phyloP scores from a whole-genome alignment of 2,329 filamentous ascomycete genomes.

The Phialophora tarda region DNA sequence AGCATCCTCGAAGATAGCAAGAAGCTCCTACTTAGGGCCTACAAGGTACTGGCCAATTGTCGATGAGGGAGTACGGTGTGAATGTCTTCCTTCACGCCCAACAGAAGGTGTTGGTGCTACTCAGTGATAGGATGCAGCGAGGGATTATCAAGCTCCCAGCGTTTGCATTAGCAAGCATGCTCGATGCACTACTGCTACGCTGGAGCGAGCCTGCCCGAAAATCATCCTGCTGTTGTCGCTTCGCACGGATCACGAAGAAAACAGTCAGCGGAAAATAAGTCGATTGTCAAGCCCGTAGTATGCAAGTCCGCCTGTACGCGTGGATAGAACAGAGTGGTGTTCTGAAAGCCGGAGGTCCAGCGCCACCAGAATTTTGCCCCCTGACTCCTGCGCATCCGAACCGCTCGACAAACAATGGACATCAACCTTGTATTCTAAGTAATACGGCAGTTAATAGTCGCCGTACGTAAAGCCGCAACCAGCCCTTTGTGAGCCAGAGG shows the following conservation, averaged over 20 bases:
- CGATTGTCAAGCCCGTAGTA: background rate
- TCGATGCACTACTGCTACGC: background rate
- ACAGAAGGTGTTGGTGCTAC: background rate
- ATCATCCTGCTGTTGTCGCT: background rate
- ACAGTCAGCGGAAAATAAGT: background rate
- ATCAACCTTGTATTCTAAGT: background rate
- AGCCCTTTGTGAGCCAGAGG: background rate
- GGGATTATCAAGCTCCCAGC: slow-evolving; percentile 6
- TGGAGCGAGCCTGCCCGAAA: background rate
- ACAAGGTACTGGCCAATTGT: background rate
- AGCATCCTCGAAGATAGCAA: background rate
- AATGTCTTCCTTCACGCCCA: background rate
- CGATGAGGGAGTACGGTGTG: background rate
- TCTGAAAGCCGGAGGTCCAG: background rate
- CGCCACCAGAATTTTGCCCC: background rate
- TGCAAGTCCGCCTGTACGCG: background rate
- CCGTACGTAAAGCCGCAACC: background rate
- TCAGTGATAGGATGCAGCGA: background rate
- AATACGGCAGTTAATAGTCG: background rate
- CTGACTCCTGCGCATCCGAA: background rate
- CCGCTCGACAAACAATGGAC: background rate
- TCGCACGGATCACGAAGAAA: background rate
- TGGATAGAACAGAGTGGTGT: background rate
- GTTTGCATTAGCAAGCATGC: slow-evolving; percentile 12
- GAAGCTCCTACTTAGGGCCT: background rate